These are phyloP conservation scores for Quercus gilva DNA, from an alignment of 306 rosid species.

Conservation along the genomic window DNA sequence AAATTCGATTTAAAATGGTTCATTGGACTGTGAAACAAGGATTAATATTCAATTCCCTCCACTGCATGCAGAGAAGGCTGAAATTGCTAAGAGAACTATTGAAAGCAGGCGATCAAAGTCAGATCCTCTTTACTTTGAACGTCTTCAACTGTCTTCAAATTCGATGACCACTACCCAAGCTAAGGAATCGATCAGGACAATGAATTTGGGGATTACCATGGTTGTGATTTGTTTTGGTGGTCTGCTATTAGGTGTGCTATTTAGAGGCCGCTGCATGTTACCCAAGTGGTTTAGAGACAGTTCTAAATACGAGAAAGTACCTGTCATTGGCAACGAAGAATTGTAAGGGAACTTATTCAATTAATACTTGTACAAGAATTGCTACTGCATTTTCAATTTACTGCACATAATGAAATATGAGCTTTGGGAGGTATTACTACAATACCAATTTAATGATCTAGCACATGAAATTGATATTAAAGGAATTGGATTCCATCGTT, in stretches of 20 bases:
- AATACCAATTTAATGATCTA: no score
- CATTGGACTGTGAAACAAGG: no score
- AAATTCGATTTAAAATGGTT: no score
- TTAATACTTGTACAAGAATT: neutral
- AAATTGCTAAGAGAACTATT: no score
- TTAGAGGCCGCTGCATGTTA: conserved; percentile 65
- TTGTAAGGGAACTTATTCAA: conserved; percentile 40
- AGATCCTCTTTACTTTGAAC: no score
- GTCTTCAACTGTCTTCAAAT: no score
- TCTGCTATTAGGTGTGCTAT: conserved; percentile 51
- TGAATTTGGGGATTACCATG: conserved; percentile 73
- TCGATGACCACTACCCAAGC: conserved; percentile 45
- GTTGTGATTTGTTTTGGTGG: conserved; percentile 56
- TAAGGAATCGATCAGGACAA: conserved; percentile 68
- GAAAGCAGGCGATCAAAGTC: no score
- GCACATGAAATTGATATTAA: no score
- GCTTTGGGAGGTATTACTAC: conserved; percentile 4
- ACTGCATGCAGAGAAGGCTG: no score
- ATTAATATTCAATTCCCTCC: no score
- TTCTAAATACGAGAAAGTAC: conserved; percentile 66
- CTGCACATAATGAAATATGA: neutral
- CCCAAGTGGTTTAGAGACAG: conserved; percentile 49
- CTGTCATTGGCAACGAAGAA: conserved; percentile 65
- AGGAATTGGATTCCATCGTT: no score
- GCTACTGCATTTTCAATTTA: neutral